Evolutionary conservation across 2,329 filamentous ascomycete species (phyloP), one percentile per base, ranked within the genome.

Genomic region (Pseudocercospora cruenta): DNA sequence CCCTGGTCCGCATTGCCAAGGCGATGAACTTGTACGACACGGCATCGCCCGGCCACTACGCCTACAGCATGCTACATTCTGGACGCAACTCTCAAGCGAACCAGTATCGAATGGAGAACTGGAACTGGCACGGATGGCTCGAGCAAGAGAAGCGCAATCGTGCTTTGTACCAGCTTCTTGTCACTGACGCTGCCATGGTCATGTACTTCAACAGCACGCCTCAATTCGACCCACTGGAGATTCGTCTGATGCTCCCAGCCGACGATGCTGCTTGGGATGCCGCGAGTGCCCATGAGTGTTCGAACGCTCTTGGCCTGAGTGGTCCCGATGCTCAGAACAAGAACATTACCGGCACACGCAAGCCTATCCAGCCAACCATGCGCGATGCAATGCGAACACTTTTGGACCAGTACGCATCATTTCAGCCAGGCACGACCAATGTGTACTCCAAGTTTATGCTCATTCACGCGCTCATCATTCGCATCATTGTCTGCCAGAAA

Each of bases 231-330:
- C 79, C 84, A 8, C 82, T 88, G 36, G 89, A 92, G 70, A 83
- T 92, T 59, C 82, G 83, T 31, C 77, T 92, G 43, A 89, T 90
- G n/a, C 80, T 93, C 5, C 90, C 91, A 8, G 85, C 86, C 14
- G 90, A 93, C 71, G 91, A 93, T 76, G 88, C 88, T 16, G 87
- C 88, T 2, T 93, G 90, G 90, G 90, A 92, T 71, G 90, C 90
- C 3, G 81, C 79, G 33, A 85, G 82, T 45, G 78, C 82, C 4
- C 77, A 83, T 16, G 85, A 88, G 43, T 93, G 90, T 74, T 88
- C 87, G 22, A 83, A 86, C 68, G 87, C 89, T 6, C 80, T 93
- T 3, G 89, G 90, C 4, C 77, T 93, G 1, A 81, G 85, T 63
- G 90, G 90, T 3, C 76, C 83, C 1, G 80, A 83, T 12, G 82